Percentiles rank a stretch among this genome's conserved stretches.
Conservation (phyloP, 305 asterid genomes). For the Solanum hybrid region DNA sequence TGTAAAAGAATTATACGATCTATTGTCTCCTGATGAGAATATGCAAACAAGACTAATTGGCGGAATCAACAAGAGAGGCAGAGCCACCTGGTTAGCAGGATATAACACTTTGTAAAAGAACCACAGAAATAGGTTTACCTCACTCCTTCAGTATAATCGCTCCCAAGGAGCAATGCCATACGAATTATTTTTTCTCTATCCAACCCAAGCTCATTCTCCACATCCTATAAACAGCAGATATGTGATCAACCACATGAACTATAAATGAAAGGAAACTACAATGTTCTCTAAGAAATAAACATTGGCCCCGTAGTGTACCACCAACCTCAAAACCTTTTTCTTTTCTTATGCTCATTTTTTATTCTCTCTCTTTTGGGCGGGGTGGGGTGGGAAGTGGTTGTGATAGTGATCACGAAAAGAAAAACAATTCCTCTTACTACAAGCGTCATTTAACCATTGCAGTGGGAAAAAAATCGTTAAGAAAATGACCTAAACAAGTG, state of each 20-base stretch:
- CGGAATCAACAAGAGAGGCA: background rate
- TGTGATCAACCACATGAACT: slow-evolving; percentile 13
- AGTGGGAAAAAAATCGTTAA: background rate
- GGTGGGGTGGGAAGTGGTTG: background rate
- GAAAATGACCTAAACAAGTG: background rate
- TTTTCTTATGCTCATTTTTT: background rate
- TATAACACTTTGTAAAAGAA: background rate
- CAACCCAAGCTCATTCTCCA: slow-evolving; percentile 86
- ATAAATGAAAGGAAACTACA: slow-evolving; percentile 4
- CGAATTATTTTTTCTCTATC: slow-evolving; percentile 69
- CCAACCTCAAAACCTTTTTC: background rate
- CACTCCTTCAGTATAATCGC: slow-evolving; percentile 95
- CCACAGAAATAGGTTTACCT: slow-evolving; percentile 39
- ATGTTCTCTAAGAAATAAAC: slow-evolving; percentile 4
- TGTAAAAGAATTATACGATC: background rate
- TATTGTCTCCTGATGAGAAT: background rate
- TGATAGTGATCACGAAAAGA: background rate
- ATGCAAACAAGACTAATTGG: background rate
- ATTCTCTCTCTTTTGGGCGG: background rate
- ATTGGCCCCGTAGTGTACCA: background rate
- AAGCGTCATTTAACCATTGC: background rate
- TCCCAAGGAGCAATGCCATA: slow-evolving; percentile 90
- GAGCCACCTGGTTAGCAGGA: background rate
- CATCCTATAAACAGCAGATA: slow-evolving; percentile 46
- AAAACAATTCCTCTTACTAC: background rate